These are phyloP conservation scores for Erodium chrysanthum DNA, from an alignment of 441 rosid species.

Conservation along the genomic window DNA sequence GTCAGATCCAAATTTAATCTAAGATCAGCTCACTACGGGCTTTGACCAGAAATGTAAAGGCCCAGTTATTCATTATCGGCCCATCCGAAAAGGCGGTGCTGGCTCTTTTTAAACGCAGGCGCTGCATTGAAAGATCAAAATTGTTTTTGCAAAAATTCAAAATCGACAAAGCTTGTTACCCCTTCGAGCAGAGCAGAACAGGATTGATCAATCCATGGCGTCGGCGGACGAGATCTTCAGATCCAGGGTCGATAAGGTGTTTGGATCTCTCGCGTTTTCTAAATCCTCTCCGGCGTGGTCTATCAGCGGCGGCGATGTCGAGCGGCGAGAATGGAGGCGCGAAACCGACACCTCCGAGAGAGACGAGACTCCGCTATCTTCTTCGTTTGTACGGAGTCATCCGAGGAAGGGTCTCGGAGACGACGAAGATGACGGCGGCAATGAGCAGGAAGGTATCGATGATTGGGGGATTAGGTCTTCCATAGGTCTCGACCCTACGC, in stretches of 20 bases:
- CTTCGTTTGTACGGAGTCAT: slow-evolving; percentile 30
- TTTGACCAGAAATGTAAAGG: neutral
- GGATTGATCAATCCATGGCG: no score
- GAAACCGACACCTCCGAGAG: slow-evolving; percentile 26
- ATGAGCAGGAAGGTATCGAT: slow-evolving; percentile 13
- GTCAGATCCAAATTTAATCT: neutral
- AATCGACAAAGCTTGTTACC: no score
- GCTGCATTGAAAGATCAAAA: no score
- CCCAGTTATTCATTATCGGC: no score
- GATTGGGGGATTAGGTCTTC: slow-evolving; percentile 53
- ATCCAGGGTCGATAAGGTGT: slow-evolving; percentile 37
- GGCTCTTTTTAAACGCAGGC: no score
- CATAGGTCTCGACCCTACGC: slow-evolving; percentile 55
- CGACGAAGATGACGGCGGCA: slow-evolving; percentile 16
- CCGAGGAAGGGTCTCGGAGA: neutral
- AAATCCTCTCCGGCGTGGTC: slow-evolving; percentile 39
- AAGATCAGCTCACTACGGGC: neutral
- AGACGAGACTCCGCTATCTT: slow-evolving; percentile 38
- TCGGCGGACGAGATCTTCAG: slow-evolving; percentile 39
- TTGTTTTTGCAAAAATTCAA: no score
- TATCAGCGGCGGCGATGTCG: slow-evolving; percentile 36
- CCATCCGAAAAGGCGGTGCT: no score
- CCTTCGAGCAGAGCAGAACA: no score
- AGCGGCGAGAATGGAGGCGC: slow-evolving; percentile 45
- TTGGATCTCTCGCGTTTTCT: slow-evolving; percentile 43